These are phyloP conservation scores for Schizopora paradoxa DNA, from an alignment of 1,284 basidiomycete genomes.

Conservation along the genomic window DNA sequence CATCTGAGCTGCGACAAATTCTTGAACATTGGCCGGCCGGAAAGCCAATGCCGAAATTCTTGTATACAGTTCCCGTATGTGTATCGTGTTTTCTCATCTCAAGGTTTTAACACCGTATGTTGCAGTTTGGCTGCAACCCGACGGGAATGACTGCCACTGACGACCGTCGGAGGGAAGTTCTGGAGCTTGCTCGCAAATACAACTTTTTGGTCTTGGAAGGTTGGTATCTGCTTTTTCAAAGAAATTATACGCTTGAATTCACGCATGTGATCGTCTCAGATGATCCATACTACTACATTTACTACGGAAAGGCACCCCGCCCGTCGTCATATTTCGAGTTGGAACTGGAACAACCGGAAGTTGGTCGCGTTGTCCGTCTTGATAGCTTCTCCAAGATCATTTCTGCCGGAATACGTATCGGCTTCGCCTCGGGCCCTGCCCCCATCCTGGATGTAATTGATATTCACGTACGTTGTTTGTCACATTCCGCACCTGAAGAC, in stretches of 20 bases:
- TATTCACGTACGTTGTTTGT: slow-evolving; percentile 48
- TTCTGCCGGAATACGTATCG: slow-evolving; percentile 76
- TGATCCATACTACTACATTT: slow-evolving; percentile 75
- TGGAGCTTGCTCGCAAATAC: slow-evolving; percentile 70
- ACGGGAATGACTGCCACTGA: slow-evolving; percentile 73
- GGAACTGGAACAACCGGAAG: slow-evolving; percentile 51
- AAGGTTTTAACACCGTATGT: slow-evolving; percentile 3
- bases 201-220: slow-evolving; percentile 86
- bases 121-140: slow-evolving; percentile 78
- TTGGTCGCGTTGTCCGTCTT: slow-evolving; percentile 80
- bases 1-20: slow-evolving; percentile 57
- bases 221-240: slow-evolving; percentile 23
- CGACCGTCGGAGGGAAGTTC: slow-evolving; percentile 73
- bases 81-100: slow-evolving; percentile 1
- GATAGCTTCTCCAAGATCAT: slow-evolving; percentile 88
- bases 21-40: slow-evolving; percentile 73
- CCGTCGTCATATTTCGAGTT: slow-evolving; percentile 77
- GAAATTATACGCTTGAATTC: neutral
- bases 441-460: slow-evolving; percentile 73
- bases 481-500: slow-evolving; percentile 10
- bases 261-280: slow-evolving; percentile 36
- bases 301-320: slow-evolving; percentile 59
- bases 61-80: slow-evolving; percentile 80
- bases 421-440: slow-evolving; percentile 79
- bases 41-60: slow-evolving; percentile 70